These are phyloP conservation scores for Chaetomiaceae sp. DNA, from an alignment of 2,329 filamentous ascomycete species.

Conservation along the genomic window DNA sequence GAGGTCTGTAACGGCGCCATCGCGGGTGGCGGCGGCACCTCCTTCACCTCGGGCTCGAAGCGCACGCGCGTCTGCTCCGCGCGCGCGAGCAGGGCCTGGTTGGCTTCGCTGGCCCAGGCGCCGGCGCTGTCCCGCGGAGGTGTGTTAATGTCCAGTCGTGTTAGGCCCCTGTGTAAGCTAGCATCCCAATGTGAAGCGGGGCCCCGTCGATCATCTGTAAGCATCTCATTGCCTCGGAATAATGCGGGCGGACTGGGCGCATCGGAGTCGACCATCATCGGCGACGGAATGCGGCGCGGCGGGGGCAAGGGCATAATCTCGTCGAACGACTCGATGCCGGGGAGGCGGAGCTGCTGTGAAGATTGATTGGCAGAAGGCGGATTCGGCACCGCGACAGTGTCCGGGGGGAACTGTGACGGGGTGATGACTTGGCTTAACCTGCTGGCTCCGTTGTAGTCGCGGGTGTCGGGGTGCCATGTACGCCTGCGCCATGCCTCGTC, in stretches of 20 bases:
- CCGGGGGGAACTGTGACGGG: constrained; percentile 54
- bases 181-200: constrained; percentile 55
- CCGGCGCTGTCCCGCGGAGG: constrained; percentile 47
- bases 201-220: constrained; percentile 43
- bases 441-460: constrained; percentile 53
- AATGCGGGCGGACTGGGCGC: constrained; percentile 33
- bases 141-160: constrained; percentile 56
- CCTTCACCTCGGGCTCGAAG: constrained; percentile 45
- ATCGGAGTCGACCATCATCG: constrained; percentile 67
- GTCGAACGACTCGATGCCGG: constrained; percentile 89
- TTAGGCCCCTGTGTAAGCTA: constrained; percentile 59
- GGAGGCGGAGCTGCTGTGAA: constrained; percentile 62
- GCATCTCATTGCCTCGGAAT: constrained; percentile 28
- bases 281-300: constrained; percentile 59
- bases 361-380: constrained; percentile 40
- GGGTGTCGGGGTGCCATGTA: constrained; percentile 84
- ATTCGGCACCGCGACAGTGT: constrained; percentile 44
- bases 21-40: constrained; percentile 22
- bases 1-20: constrained; percentile 8
- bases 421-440: constrained; percentile 70
- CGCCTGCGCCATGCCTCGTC: constrained; percentile 77
- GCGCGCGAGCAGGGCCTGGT: constrained; percentile 49
- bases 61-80: constrained; percentile 50
- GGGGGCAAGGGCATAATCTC: constrained; percentile 60
- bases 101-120: constrained; percentile 51